A percentile compares a stretch with the other conserved stretches of the same genome.
phyloP scores from a whole-genome alignment of 2,329 filamentous ascomycete genomes.

The Stromatinia cepivora region DNA sequence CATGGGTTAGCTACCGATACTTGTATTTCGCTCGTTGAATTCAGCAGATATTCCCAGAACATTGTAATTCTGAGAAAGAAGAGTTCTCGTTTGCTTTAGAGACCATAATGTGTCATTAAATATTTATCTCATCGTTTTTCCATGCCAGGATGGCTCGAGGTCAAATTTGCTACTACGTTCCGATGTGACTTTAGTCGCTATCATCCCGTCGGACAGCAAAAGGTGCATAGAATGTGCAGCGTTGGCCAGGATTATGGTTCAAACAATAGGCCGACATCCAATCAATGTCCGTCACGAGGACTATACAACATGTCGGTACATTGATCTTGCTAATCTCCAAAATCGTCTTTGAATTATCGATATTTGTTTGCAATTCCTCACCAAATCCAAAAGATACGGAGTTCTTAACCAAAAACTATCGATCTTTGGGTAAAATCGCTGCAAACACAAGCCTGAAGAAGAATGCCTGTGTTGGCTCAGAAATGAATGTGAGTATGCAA shows the following conservation, averaged over 20 bases:
- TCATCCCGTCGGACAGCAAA: not conserved
- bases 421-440: not conserved
- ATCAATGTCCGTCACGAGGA: constrained; percentile 31
- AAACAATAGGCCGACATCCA: constrained; percentile 26
- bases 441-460: not conserved
- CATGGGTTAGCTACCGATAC: constrained; percentile 1
- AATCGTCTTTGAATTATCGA: constrained; percentile 6
- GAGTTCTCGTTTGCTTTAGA: not conserved
- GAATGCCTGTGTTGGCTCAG: not conserved
- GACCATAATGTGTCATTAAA: not conserved
- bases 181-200: not conserved
- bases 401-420: not conserved
- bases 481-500: constrained; percentile 7
- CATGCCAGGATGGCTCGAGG: not conserved
- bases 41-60: not conserved
- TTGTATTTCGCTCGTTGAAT: not conserved
- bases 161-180: not conserved
- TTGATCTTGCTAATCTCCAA: constrained; percentile 23
- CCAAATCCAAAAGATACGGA: not conserved
- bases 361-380: not conserved
- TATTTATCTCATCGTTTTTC: not conserved
- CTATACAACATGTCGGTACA: constrained; percentile 14
- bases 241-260: constrained; percentile 19
- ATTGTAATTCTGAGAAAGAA: not conserved
- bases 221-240: constrained; percentile 17